Evolutionary conservation across 139 green algal species (phyloP), one percentile per base, ranked within the genome.

Genomic region (Coelastrella sp.): DNA sequence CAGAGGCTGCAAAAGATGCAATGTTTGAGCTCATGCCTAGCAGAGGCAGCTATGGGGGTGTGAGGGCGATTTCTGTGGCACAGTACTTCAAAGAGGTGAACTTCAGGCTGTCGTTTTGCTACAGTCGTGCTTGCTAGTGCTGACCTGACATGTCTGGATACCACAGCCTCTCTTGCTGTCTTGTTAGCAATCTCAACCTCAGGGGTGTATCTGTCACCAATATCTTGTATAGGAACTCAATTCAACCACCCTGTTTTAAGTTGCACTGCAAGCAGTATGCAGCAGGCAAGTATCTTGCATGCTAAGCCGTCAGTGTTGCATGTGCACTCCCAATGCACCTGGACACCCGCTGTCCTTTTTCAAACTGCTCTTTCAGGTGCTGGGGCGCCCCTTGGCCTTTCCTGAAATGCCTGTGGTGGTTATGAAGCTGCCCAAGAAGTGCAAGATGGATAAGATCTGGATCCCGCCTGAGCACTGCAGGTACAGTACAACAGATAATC

Each of bases 391-490:
- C 8, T 24, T 82, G 76, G 8, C 14, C n/a, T 58, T 60, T 24
- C 76, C 76, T 24, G 12, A 60, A 4, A n/a, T 82, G n/a, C 76
- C 76, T 11, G 8, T 60, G 24, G n/a, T 82, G 76, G 25, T 63
- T n/a, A 58, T 82, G 76, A 82, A 82, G 76, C 76, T 27, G 20
- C 70, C 70, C 70, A 78, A 78, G n/a, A 78, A 78, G 7, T 70
- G 12, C 63, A 70, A 70, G 15, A 24, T 78, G 70, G 20, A 24
- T 9, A 78, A 78, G 20, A 12, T 78, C 8, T 78, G 70, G 70
- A 11, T 24, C 15, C 70, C 70, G 70, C 70, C 70, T 24, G 70
- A 78, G 7, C 20, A 12, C 7, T 25, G 11, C 70, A 27, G 70
- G 70, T 78, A 14, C 63, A 72, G 5, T 72, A 1, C 63, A 72